These are phyloP conservation scores for Discostella stelligeroides DNA, from an alignment of 108 stramenopile genomes.

Conservation along the genomic window DNA sequence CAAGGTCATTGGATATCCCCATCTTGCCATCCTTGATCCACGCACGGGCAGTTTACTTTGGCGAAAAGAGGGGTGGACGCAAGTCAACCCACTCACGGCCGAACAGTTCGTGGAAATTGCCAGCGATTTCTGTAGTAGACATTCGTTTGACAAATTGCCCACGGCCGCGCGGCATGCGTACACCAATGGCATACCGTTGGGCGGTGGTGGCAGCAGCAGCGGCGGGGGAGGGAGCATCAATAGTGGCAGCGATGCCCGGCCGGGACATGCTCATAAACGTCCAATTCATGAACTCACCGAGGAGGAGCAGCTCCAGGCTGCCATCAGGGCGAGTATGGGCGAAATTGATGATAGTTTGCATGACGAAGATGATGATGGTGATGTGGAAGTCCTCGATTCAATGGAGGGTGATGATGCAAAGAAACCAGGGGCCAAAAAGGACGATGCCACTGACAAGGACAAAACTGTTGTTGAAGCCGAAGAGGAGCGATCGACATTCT, in stretches of 20 bases:
- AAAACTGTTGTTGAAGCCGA: too few relatives aligned
- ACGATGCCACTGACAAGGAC: not conserved
- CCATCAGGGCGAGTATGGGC: slow-evolving; percentile 81
- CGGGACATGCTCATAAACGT: slow-evolving; percentile 25
- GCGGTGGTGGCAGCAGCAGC: not conserved
- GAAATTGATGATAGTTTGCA: slow-evolving; percentile 31
- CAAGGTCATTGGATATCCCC: slow-evolving; percentile 83
- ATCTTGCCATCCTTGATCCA: slow-evolving; percentile 92
- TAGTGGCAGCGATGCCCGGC: not conserved
- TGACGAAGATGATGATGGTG: slow-evolving; percentile 44
- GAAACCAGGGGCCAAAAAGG: slow-evolving; percentile 14
- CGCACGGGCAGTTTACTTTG: slow-evolving; percentile 86
- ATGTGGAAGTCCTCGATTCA: slow-evolving; percentile 14
- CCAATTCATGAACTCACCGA: slow-evolving; percentile 70
- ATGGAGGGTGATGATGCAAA: slow-evolving; percentile 21
- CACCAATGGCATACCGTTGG: slow-evolving; percentile 1
- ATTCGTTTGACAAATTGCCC: slow-evolving; percentile 84
- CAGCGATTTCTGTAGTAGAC: slow-evolving; percentile 87
- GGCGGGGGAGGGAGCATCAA: not conserved
- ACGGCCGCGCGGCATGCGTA: slow-evolving; percentile 52
- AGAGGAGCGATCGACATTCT: not conserved
- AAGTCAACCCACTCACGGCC: slow-evolving; percentile 79
- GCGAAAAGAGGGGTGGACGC: slow-evolving; percentile 90
- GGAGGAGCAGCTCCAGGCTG: slow-evolving; percentile 87
- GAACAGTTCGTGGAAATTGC: slow-evolving; percentile 81